Evolutionary conservation across 2,329 filamentous ascomycete genomes (phyloP), one percentile per base, ranked within the genome.

Genomic region (Scytalidium sp.): DNA sequence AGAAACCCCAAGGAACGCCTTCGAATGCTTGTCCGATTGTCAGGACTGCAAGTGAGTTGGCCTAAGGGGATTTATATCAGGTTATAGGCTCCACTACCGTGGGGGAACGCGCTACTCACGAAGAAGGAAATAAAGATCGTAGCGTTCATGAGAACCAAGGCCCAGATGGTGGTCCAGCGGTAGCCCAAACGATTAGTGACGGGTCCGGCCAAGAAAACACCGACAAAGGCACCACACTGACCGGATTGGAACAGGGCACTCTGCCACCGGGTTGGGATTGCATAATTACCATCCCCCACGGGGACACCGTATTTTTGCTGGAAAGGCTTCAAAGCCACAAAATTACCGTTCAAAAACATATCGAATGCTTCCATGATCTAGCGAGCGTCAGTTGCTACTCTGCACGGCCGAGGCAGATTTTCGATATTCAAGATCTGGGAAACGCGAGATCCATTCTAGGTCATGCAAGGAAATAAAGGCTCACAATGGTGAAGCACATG

Each of bases 321-420:
- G 66, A 83, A 83, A 10, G 60, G 53, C 15, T 66, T 50, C 7
- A 77, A 70, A 48, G 79, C 78, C 39, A 83, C 65, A 62, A 83
- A 84, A 51, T 77, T 76, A 43, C 75, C 74, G 61, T 76, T 80
- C 19, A 84, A 67, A 69, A 84, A 83, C 52, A 83, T 75, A 61
- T 75, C 75, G 70, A 80, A 84, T 3, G 79, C 76, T 61, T 84
- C 80, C 80, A 84, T 83, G 58, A 70, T 79, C 80, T 83, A 56
- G 46, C 55, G 52, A 13, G 36, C 21, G 43, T 50, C 39, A 50
- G 43, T 7, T 40, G 17, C 32, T 13, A 32, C 42, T 41, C 40
- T 27, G 20, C 23, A 20, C 22, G 13, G 19, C 15, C 15, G 17
- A 39, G 19, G 23, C n/a, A n/a, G n/a, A n/a, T 27, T 15, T 15